A percentile compares a stretch with the other conserved stretches of the same genome.
Conservation (phyloP, 495 filamentous ascomycete species). For the Cetradonia linearis region DNA sequence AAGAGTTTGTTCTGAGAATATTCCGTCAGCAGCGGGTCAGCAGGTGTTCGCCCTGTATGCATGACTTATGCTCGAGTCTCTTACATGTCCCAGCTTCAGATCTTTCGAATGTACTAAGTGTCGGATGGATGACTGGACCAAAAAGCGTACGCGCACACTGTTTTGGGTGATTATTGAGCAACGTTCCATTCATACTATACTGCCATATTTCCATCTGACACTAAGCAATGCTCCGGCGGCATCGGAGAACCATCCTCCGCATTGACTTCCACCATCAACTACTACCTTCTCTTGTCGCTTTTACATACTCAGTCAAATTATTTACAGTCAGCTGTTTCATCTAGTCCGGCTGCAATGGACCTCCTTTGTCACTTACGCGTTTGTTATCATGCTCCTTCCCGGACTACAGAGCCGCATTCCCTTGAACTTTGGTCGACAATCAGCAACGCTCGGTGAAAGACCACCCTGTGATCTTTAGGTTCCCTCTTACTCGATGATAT, state of each 20-base stretch:
- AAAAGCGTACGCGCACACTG: no score
- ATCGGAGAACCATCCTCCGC: not conserved
- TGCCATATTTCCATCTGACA: no score
- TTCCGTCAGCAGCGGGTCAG: no score
- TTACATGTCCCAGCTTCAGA: no score
- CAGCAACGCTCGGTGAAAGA: constrained; percentile 3
- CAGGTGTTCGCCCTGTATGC: no score
- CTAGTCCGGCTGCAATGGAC: not conserved
- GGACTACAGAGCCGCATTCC: not conserved
- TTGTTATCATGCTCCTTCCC: not conserved
- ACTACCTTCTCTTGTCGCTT: not conserved
- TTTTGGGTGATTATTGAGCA: no score
- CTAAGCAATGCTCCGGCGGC: not conserved
- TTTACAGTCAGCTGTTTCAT: not conserved
- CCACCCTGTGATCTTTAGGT: no score
- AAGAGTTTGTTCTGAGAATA: no score
- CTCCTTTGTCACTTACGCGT: not conserved
- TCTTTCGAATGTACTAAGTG: no score
- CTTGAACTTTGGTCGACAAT: not conserved
- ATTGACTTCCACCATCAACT: not conserved
- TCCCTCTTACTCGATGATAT: not conserved
- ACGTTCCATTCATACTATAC: no score
- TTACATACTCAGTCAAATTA: not conserved
- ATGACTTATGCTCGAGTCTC: no score
- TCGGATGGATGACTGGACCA: no score